Evolutionary conservation across 2,329 filamentous ascomycete genomes (phyloP).

Genomic region (Epichloe glyceriae): DNA sequence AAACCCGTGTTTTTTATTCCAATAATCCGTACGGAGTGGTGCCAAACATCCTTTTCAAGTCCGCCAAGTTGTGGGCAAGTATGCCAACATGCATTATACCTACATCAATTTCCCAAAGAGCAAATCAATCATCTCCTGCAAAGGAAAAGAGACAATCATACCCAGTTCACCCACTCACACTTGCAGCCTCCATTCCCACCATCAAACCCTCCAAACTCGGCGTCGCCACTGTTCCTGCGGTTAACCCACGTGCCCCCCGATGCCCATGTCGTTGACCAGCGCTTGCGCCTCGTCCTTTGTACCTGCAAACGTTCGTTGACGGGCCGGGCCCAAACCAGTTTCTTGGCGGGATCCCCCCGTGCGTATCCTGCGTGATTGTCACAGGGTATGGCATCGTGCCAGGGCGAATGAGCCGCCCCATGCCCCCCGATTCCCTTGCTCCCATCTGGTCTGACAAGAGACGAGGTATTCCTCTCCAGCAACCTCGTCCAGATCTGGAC

Average conservation of each 20-base stretch:
- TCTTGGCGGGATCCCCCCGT: constrained; percentile 40
- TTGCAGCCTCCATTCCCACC: constrained; percentile 50
- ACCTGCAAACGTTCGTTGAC: constrained; percentile 35
- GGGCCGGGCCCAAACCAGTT: constrained; percentile 41
- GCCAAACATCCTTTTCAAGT: too few relatives aligned
- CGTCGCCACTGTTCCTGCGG: constrained; percentile 28
- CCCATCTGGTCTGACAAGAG: constrained; percentile 17
- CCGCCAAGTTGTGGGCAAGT: background rate
- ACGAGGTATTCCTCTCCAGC: constrained; percentile 30
- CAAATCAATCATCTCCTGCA: background rate
- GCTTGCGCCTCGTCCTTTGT: constrained; percentile 29
- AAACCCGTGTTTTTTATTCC: too few relatives aligned
- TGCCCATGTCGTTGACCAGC: constrained; percentile 35
- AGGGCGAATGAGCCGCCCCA: constrained; percentile 27
- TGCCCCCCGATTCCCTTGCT: constrained; percentile 16
- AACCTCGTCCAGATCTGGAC: constrained; percentile 52
- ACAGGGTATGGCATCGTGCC: constrained; percentile 53
- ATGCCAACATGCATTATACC: background rate
- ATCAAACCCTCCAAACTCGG: constrained; percentile 45
- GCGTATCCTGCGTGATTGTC: constrained; percentile 47
- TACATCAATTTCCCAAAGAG: background rate
- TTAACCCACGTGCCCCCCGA: constrained; percentile 44
- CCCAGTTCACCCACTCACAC: constrained; percentile 48
- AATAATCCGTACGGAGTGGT: background rate
- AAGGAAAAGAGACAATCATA: background rate